Conservation (phyloP, 257 asterid species). For the Solanum boliviense region DNA sequence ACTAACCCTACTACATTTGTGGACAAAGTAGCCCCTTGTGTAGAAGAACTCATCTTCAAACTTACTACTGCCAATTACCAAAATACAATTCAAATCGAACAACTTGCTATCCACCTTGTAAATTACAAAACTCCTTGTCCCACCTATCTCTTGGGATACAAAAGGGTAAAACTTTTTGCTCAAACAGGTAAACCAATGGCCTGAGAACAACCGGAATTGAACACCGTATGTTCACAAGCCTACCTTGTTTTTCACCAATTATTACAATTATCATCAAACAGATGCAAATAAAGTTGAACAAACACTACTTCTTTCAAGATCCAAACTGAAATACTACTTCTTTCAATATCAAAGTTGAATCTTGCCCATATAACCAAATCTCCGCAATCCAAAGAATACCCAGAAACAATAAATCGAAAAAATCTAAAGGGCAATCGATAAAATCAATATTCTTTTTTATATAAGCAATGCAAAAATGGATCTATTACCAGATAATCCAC, state of each 20-base stretch:
- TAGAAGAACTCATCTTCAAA: slow-evolving; percentile 57
- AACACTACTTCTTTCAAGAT: not conserved
- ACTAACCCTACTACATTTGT: slow-evolving; percentile 51
- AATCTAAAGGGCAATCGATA: not conserved
- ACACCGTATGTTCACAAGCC: slow-evolving; percentile 72
- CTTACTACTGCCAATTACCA: not conserved
- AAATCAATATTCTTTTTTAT: not conserved
- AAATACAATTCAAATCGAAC: not conserved
- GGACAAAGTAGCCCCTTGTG: slow-evolving; percentile 64
- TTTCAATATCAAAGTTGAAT: not conserved
- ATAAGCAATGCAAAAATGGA: not conserved
- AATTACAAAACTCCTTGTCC: slow-evolving; percentile 76
- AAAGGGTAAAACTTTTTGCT: slow-evolving; percentile 35
- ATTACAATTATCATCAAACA: slow-evolving; percentile 66
- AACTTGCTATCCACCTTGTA: slow-evolving; percentile 56
- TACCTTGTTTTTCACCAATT: slow-evolving; percentile 24
- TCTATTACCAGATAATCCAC: not conserved
- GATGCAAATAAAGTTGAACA: not conserved
- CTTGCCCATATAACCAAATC: not conserved
- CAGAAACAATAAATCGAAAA: not conserved
- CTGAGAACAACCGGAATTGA: slow-evolving; percentile 55
- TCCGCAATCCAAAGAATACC: slow-evolving; percentile 15
- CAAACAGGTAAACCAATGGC: slow-evolving; percentile 40
- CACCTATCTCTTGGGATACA: slow-evolving; percentile 62
- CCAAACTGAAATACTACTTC: not conserved